Conservation (phyloP, 106 monocot genomes). For the Platanthera guangdongensis region DNA sequence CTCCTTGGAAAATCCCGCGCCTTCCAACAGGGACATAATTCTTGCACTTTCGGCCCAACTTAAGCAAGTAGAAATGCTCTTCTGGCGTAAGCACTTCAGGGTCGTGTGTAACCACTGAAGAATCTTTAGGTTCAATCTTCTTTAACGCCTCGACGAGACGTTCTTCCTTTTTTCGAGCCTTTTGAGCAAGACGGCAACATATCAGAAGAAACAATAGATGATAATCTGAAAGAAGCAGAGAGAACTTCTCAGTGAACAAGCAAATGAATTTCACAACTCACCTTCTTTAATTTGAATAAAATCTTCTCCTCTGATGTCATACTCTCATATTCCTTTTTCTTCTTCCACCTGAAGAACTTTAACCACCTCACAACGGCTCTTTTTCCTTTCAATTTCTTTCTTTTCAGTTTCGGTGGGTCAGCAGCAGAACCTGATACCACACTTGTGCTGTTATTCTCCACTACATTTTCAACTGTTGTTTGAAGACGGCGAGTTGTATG, state of each 20-base stretch:
- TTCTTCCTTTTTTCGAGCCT: conserved; percentile 83
- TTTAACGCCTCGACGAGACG: conserved; percentile 57
- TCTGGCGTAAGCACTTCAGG: conserved; percentile 95
- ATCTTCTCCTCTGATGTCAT: conserved; percentile 96
- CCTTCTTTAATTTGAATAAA: conserved; percentile 79
- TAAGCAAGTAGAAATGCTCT: conserved; percentile 91
- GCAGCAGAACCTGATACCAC: conserved; percentile 11
- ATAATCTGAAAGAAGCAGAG: not conserved
- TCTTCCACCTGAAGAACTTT: conserved; percentile 85
- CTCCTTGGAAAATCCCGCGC: conserved; percentile 94
- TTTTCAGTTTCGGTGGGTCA: conserved; percentile 37
- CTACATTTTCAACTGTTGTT: conserved; percentile 8
- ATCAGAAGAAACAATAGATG: not conserved
- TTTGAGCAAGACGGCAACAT: conserved; percentile 9
- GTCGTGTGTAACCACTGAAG: conserved; percentile 63
- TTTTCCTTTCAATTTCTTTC: conserved; percentile 88
- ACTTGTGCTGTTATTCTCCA: conserved; percentile 18
- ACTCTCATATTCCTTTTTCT: conserved; percentile 90
- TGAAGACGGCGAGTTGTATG: conserved; percentile 23
- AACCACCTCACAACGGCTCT: conserved; percentile 84
- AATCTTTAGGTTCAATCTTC: conserved; percentile 75
- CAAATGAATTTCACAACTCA: conserved; percentile 1
- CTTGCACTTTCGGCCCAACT: conserved; percentile 80
- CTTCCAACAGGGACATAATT: conserved; percentile 96
- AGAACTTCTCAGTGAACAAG: not conserved